phyloP scores from a whole-genome alignment of 768 basidiomycete genomes.

The Xanthoconium purpureum region DNA sequence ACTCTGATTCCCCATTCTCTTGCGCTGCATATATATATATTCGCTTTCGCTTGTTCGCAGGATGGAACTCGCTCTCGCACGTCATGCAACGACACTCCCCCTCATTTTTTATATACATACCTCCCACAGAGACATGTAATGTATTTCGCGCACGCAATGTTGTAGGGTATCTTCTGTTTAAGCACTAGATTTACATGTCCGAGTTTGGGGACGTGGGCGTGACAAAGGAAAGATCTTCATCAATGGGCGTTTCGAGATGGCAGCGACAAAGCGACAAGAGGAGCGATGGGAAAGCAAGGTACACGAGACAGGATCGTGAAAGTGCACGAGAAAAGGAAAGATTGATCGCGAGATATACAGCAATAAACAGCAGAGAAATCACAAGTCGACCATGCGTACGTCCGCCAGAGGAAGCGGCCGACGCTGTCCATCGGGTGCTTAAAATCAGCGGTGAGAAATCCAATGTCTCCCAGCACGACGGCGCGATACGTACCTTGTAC shows the following conservation, averaged over 20 bases:
- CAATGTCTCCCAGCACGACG: not conserved
- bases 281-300: constrained; percentile 6
- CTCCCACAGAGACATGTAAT: constrained; percentile 22
- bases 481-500: constrained; percentile 26
- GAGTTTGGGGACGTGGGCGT: not conserved
- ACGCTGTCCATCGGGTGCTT: constrained; percentile 34
- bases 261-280: not conserved
- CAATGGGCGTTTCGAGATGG: not conserved
- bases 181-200: constrained; percentile 16
- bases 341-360: not conserved
- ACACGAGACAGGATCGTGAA: not conserved
- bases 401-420: constrained; percentile 30
- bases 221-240: not conserved
- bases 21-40: constrained; percentile 7
- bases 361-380: not conserved
- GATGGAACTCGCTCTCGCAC: constrained; percentile 10
- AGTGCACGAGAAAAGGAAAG: not conserved
- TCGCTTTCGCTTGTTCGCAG: not conserved
- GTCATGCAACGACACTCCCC: constrained; percentile 19
- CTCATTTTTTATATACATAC: constrained; percentile 21
- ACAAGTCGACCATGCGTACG: constrained; percentile 32
- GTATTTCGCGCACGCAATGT: constrained; percentile 17
- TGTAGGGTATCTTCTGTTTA: constrained; percentile 17
- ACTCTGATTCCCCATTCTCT: not conserved
- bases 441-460: constrained; percentile 2